These are phyloP conservation scores for Flaveria robusta DNA, from an alignment of 129 eudicot species.

Conservation along the genomic window DNA sequence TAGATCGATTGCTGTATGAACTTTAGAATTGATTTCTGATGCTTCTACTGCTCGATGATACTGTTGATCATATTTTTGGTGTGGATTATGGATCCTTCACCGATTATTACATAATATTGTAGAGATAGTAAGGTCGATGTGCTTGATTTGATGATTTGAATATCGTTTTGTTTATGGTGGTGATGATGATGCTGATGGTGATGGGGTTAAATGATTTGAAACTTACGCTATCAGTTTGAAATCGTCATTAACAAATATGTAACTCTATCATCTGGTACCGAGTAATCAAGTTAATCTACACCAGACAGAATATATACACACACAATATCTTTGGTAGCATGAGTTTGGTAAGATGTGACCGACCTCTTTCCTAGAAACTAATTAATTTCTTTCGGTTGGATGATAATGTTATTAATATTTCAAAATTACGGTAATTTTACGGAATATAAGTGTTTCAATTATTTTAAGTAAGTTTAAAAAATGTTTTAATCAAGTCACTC, in stretches of 20 bases:
- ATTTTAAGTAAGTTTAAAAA: no score
- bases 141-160: slow-evolving; percentile 2
- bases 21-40: neutral
- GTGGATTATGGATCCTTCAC: neutral
- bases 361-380: neutral
- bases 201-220: neutral
- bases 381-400: slow-evolving; percentile 27
- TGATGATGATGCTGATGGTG: neutral
- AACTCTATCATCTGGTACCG: neutral
- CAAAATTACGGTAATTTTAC: neutral
- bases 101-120: neutral
- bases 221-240: neutral
- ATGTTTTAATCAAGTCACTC: no score
- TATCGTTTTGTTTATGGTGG: slow-evolving; percentile 9
- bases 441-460: no score
- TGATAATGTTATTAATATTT: slow-evolving; percentile 14
- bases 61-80: slow-evolving; percentile 20
- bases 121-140: slow-evolving; percentile 12
- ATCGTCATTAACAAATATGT: neutral
- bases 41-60: slow-evolving; percentile 3
- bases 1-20: neutral
- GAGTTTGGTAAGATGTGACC: slow-evolving; percentile 36
- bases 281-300: neutral
- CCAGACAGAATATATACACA: neutral
- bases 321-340: neutral